phyloP scores from a whole-genome alignment of 495 filamentous ascomycete species.

The Podospora bellae-mahoneyi region DNA sequence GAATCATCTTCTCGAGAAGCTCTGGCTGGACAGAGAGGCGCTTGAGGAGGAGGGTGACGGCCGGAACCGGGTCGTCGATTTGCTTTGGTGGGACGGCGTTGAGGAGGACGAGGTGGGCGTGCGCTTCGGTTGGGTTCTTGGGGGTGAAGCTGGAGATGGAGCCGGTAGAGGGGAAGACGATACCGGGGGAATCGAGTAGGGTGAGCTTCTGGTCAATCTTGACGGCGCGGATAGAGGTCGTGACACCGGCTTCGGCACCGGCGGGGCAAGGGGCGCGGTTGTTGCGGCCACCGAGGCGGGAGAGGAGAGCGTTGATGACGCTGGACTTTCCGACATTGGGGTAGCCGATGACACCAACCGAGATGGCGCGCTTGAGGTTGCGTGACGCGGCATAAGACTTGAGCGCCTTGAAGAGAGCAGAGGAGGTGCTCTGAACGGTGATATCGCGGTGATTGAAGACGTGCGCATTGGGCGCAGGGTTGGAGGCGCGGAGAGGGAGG shows the following conservation, averaged over 20 bases:
- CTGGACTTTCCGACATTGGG: constrained; percentile 97
- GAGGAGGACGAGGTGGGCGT: constrained; percentile 80
- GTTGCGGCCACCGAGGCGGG: constrained; percentile 66
- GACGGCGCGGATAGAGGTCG: constrained; percentile 79
- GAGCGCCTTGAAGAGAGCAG: constrained; percentile 82
- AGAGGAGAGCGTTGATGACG: constrained; percentile 89
- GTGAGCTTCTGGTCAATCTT: constrained; percentile 95
- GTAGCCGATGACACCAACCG: constrained; percentile 92
- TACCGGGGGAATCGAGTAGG: constrained; percentile 91
- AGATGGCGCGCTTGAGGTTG: constrained; percentile 82
- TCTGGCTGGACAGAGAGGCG: constrained; percentile 69
- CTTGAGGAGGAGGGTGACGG: constrained; percentile 75
- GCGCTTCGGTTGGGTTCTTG: constrained; percentile 64
- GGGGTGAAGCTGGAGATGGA: constrained; percentile 43
- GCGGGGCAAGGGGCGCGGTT: constrained; percentile 70
- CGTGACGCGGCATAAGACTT: constrained; percentile 84
- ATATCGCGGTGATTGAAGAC: constrained; percentile 90
- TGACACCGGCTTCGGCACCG: constrained; percentile 91
- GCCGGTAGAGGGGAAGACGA: constrained; percentile 73
- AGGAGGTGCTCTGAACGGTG: constrained; percentile 80
- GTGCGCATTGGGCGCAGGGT: constrained; percentile 77
- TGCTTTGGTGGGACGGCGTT: constrained; percentile 92
- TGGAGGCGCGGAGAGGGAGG: constrained; percentile 82
- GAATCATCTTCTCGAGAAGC: constrained; percentile 69
- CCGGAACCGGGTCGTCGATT: constrained; percentile 85